These are phyloP conservation scores for Harringtonia aguacate DNA, from an alignment of 2,329 filamentous ascomycete species.

Conservation along the genomic window DNA sequence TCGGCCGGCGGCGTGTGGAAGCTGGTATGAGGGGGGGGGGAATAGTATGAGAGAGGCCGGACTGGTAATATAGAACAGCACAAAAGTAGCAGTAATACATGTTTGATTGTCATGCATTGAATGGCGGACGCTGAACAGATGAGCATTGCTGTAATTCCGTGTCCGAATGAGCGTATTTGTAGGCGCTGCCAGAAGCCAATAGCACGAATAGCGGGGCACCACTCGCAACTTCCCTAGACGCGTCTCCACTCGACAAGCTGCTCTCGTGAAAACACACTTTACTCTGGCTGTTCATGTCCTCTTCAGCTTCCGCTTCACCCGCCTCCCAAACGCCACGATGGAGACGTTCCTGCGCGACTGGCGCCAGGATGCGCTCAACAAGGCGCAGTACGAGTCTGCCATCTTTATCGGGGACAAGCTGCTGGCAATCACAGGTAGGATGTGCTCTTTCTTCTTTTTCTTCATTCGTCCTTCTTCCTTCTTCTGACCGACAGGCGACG, in stretches of 20 bases:
- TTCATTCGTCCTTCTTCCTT: constrained; percentile 4
- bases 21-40: constrained; percentile 31
- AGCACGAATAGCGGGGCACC: background rate
- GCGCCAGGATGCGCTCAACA: constrained; percentile 91
- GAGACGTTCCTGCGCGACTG: constrained; percentile 88
- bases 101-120: too few species aligned
- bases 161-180: too few species aligned
- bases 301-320: background rate
- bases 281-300: too few species aligned
- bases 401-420: constrained; percentile 98
- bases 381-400: constrained; percentile 91
- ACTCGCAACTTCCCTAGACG: background rate
- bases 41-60: background rate
- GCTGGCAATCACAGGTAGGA: constrained; percentile 78
- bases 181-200: too few species aligned
- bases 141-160: too few species aligned
- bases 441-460: background rate
- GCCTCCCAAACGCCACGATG: constrained; percentile 41
- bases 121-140: too few species aligned
- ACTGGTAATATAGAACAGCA: too few species aligned
- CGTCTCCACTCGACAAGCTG: background rate
- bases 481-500: constrained; percentile 52
- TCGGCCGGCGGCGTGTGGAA: constrained; percentile 57
- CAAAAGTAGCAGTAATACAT: too few species aligned
- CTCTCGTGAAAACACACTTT: too few species aligned